These are phyloP conservation scores for Ceratocystis diversiconidia DNA, from an alignment of 2,329 filamentous ascomycete species.

Conservation along the genomic window DNA sequence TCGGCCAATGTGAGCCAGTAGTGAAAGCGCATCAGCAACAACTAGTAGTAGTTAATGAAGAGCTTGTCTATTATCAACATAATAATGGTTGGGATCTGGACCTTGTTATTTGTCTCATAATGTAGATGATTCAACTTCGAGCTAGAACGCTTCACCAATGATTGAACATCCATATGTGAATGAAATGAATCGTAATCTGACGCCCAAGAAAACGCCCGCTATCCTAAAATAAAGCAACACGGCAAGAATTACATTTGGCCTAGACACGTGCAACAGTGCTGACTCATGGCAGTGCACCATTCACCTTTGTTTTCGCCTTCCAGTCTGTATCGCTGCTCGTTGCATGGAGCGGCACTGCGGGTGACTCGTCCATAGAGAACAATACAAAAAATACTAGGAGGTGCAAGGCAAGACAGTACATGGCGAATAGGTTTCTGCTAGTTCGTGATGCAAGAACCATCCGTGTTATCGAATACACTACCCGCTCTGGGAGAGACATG, in stretches of 20 bases:
- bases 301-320: slow-evolving; percentile 8
- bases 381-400: slow-evolving; percentile 73
- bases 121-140: neutral
- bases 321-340: slow-evolving; percentile 30
- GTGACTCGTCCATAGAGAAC: slow-evolving; percentile 33
- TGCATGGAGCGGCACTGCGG: slow-evolving; percentile 39
- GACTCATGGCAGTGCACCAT: slow-evolving; percentile 14
- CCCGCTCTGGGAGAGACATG: slow-evolving; percentile 81
- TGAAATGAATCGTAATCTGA: slow-evolving; percentile 2
- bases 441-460: slow-evolving; percentile 81
- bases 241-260: slow-evolving; percentile 4
- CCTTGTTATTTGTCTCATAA: neutral
- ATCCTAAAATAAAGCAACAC: slow-evolving; percentile 3
- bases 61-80: neutral
- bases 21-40: neutral
- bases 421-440: slow-evolving; percentile 85
- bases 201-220: slow-evolving; percentile 10
- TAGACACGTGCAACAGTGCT: neutral
- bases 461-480: slow-evolving; percentile 79
- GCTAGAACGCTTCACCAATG: neutral
- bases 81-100: neutral
- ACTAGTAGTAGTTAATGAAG: neutral
- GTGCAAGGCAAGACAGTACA: slow-evolving; percentile 80
- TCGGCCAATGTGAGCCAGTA: too few relatives aligned
- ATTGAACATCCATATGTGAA: neutral